Percentiles rank a stretch among this genome's conserved stretches.
These are phyloP conservation scores for Cucumis sativus DNA, from an alignment of 306 rosid genomes.

Conservation along the genomic window DNA sequence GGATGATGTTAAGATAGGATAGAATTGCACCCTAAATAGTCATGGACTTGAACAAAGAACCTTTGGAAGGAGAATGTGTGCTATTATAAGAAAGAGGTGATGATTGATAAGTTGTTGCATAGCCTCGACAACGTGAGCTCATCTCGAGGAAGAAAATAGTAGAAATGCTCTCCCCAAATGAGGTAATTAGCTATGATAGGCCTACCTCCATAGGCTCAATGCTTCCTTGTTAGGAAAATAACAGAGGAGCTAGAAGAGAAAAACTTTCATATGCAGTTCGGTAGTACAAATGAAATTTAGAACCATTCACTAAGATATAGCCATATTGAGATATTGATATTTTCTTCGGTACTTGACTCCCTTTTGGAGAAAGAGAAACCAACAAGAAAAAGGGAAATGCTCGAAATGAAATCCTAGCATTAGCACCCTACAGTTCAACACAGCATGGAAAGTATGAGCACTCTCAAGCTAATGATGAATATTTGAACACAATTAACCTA, in stretches of 20 bases:
- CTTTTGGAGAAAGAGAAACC: slow-evolving; percentile 3
- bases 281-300: not conserved
- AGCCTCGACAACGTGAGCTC: not conserved
- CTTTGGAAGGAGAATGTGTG: not conserved
- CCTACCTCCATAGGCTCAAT: not conserved
- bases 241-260: not conserved
- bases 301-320: no score
- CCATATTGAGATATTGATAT: not conserved
- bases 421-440: not conserved
- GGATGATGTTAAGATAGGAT: not conserved
- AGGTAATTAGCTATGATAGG: not conserved
- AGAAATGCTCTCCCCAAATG: not conserved
- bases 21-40: not conserved
- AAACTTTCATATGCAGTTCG: not conserved
- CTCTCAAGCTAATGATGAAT: not conserved
- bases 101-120: not conserved
- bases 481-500: not conserved
- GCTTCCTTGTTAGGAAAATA: not conserved
- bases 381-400: not conserved
- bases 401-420: not conserved
- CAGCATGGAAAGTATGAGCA: not conserved
- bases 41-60: not conserved
- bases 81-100: not conserved
- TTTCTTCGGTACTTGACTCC: not conserved
- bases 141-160: not conserved